Evolutionary conservation across 2,329 filamentous ascomycete species (phyloP), one percentile per base, ranked within the genome.

Genomic region (Aspergillus felis): DNA sequence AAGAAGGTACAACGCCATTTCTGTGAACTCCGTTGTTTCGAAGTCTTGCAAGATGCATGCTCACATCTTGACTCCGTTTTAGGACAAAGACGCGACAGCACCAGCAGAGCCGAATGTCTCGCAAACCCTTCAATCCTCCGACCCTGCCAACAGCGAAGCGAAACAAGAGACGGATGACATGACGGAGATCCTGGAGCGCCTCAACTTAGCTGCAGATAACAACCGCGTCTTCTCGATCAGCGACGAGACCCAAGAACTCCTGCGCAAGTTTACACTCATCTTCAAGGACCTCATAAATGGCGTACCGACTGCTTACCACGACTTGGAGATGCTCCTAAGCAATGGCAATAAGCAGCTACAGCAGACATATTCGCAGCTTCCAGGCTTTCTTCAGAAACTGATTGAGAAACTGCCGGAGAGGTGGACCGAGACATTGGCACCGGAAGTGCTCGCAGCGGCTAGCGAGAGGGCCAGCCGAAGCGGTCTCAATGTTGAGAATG

Each of bases 211-310:
- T 4, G 89, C 90, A 5, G 84, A 88, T 63, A 92, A 96, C 79
- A 94, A 95, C 77, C 88, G 87, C 57, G 90, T 90, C 59, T 90
- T 97, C 73, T 88, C 87, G 12, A 83, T 96, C 57, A 90, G 90
- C n/a, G 84, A 86, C 58, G 92, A 96, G 66, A 93, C 91, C 0
- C 87, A 91, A 60, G 88, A 91, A 61, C 82, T 96, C 29, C 84
- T 96, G 53, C 84, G 86, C 54, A 86, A 87, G 61, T 99, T 99
- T 81, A 95, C 91, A 1, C 81, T 92, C 56, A 87, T 97, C 35
- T 89, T 99, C 69, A 94, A 93, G 71, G 94, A 99, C 71, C 84
- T 97, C 17, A 85, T 94, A 67, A 92, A 92, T 71, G 94, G 94
- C 60, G 94, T 91, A 1, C 94, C 94, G 3, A 97, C 93, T 0